Percentiles rank a stretch among this genome's conserved stretches.
Evolutionary conservation across 2,329 filamentous ascomycete species (phyloP).

Genomic region (Eutypella sp.): DNA sequence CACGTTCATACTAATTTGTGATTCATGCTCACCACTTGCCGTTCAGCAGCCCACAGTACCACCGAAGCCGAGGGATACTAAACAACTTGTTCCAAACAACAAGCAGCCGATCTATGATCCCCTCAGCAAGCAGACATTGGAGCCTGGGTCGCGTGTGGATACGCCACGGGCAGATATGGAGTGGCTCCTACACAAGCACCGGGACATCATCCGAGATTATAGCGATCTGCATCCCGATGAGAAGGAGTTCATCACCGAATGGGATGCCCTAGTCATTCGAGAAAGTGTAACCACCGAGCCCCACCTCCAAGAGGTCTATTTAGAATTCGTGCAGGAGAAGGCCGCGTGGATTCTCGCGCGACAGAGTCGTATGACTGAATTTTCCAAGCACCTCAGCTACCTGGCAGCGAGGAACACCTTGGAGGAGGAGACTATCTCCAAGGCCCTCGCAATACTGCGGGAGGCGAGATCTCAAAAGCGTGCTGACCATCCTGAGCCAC

Average conservation of each 20-base stretch:
- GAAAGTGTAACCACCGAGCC: conserved; percentile 47
- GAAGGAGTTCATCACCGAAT: conserved; percentile 54
- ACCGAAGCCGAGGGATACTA: conserved; percentile 23
- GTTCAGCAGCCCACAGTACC: conserved; percentile 10
- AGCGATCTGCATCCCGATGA: conserved; percentile 49
- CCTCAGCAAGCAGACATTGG: conserved; percentile 48
- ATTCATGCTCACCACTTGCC: conserved; percentile 8
- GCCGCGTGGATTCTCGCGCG: conserved; percentile 47
- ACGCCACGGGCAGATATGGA: conserved; percentile 40
- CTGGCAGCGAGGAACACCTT: conserved; percentile 46
- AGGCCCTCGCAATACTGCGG: conserved; percentile 39
- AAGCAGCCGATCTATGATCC: conserved; percentile 53
- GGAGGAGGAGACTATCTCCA: conserved; percentile 36
- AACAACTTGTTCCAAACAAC: conserved; percentile 42
- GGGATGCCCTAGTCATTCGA: conserved; percentile 51
- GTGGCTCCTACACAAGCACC: conserved; percentile 56
- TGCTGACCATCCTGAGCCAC: conserved; percentile 17
- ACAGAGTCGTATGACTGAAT: conserved; percentile 46
- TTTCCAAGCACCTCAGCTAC: conserved; percentile 49
- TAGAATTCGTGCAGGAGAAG: conserved; percentile 47
- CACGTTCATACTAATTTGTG: neutral
- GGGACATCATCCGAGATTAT: conserved; percentile 53
- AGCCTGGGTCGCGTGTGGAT: conserved; percentile 42
- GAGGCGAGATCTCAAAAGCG: conserved; percentile 31
- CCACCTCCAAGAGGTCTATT: conserved; percentile 47